Conservation (phyloP, 345 rosid species). For the Bruguiera gymnorhiza region DNA sequence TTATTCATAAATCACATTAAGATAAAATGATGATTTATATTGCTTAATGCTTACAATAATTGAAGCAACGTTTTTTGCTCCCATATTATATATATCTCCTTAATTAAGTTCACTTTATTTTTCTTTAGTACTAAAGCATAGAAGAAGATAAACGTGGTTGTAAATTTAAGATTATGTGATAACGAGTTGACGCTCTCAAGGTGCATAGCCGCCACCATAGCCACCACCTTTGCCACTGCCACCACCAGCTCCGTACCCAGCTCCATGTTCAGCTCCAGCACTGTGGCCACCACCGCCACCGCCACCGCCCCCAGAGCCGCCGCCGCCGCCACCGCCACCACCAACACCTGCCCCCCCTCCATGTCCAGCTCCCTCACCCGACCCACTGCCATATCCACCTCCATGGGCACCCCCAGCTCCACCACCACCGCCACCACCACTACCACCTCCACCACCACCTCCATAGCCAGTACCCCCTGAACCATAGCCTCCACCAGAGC, state of each 20-base stretch:
- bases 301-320: conserved; percentile 1
- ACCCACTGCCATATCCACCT: conserved; percentile 12
- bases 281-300: conserved; percentile 4
- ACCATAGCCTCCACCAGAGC: background rate
- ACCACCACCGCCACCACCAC: conserved; percentile 1
- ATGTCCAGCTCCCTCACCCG: conserved; percentile 7
- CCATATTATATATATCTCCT: too few species aligned
- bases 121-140: too few species aligned
- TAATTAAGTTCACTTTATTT: too few species aligned
- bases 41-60: too few species aligned
- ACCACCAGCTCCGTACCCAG: conserved; percentile 14
- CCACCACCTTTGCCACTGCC: conserved; percentile 11
- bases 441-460: conserved; percentile 10
- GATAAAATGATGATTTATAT: too few species aligned
- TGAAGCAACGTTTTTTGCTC: too few species aligned
- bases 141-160: too few species aligned
- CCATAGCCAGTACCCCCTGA: background rate
- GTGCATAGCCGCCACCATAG: background rate
- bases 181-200: too few species aligned
- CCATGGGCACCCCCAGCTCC: conserved; percentile 1
- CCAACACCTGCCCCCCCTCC: conserved; percentile 12
- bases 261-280: conserved; percentile 10
- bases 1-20: too few species aligned
- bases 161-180: too few species aligned
- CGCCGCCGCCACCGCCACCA: conserved; percentile 9